These are phyloP conservation scores for Mortierella sp. DNA, from an alignment of 371 early-diverging fungal genomes.

Conservation along the genomic window DNA sequence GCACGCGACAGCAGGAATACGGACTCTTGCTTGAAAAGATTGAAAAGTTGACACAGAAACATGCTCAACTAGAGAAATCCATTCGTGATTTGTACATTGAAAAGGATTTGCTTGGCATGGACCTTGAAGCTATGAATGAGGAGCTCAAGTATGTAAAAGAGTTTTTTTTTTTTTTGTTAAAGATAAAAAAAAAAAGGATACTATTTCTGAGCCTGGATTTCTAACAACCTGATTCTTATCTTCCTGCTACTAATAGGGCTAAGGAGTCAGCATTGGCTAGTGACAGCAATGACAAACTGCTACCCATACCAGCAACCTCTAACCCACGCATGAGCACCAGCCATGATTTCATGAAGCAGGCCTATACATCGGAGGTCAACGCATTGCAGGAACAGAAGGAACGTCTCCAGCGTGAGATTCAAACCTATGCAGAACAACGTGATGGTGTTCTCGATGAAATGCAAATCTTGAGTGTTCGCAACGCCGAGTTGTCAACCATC, in stretches of 20 bases:
- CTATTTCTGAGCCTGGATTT: no score
- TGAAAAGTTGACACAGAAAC: conserved; percentile 38
- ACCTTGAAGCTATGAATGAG: conserved; percentile 44
- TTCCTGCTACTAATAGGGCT: background rate
- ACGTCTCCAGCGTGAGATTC: conserved; percentile 43
- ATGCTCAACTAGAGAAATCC: conserved; percentile 37
- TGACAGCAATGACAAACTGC: background rate
- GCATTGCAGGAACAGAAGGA: conserved; percentile 53
- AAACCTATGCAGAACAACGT: conserved; percentile 39
- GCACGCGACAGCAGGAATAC: conserved; percentile 39
- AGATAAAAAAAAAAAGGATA: no score
- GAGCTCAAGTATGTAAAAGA: conserved; percentile 48
- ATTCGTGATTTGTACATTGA: conserved; percentile 49
- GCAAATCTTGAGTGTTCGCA: conserved; percentile 66
- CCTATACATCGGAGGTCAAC: conserved; percentile 48
- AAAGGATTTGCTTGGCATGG: conserved; percentile 52
- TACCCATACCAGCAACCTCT: background rate
- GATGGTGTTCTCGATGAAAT: conserved; percentile 63
- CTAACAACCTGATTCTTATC: no score
- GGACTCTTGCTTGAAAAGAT: conserved; percentile 30
- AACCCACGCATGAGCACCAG: conserved; percentile 50
- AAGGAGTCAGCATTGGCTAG: background rate
- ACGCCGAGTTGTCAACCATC: conserved; percentile 65
- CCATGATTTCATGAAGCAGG: conserved; percentile 56
- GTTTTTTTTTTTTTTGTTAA: no score